Evolutionary conservation across 306 rosid species (phyloP), one percentile per base, ranked within the genome.

Genomic region (Casuarina equisetifolia): DNA sequence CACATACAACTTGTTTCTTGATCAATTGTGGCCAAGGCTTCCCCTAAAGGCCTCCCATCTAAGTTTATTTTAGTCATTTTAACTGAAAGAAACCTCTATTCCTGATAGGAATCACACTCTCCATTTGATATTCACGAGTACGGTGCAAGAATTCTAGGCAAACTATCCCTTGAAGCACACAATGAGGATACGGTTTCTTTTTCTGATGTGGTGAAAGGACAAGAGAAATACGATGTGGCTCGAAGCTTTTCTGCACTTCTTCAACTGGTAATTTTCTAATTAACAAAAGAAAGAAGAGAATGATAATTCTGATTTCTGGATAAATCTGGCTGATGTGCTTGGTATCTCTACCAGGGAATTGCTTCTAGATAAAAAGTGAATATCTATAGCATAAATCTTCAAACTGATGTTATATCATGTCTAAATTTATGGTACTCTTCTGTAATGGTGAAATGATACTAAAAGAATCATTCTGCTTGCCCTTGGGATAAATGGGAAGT

Each of bases 221-320:
- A 88, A 73, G 91, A 80, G 40, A 92, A 87, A 82, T 92, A 85
- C 43, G 87, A 84, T 36, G 96, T 95, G 17, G 91, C 98, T 59
- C 87, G 99, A 82, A 95, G 92, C 82, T 95, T 95, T 82, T 87
- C 97, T 75, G 92, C 99, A 11, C 90, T 95, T 49, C 92, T 95
- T 79, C 99, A 95, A 82, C 77, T 95, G 97, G 97, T 95, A 91
- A 50, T 61, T 80, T 61, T 49, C 73, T 70, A 49, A 75, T 43
- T 78, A 54, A 13, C 76, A 8, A 32, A 15, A 36, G 19, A 25
- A 25, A 25, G 25, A n/a, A 9, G 25, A 58, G 25, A 58, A 48
- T 48, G 12, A 10, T 20, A 3, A 58, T 25, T 58, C 64, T 20
- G 19, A 12, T 58, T 32, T 3, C 20, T 11, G 25, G 39, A 25